Base-by-base conservation (phyloP, 345 rosid genomes). In the Eucalyptus melliodora region DNA sequence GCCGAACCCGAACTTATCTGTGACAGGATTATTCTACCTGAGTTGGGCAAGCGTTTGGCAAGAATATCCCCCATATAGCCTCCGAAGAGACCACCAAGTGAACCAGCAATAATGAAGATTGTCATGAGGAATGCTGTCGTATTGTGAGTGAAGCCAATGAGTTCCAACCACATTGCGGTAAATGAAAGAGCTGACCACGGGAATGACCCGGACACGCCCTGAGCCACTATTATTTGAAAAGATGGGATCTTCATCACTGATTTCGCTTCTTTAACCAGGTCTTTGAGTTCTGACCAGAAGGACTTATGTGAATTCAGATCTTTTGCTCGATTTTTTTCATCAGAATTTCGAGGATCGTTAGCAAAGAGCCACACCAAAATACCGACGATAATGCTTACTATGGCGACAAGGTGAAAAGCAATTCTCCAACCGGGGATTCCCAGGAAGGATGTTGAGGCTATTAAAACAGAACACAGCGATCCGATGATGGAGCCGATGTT, bases 151-250 rank as follows among this genome's bases (percentile, higher is more conserved):
- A 97, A 96, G 49, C 98, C 99, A 5, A 94, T 91, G 34, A 97
- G 97, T 91, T 97, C 99, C 88, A 97, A 92, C 99, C 99, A 97
- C 99, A 97, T 95, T 2, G 98, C 93, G 16, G 98, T 92, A 91
- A 96, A 96, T 81, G 99, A 93, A 92, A 97, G 69, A 86, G 99
- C 99, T 69, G 97, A 97, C 97, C 99, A 94, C 11, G 99, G 98
- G 91, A 97, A 95, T 27, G 98, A 94, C 30, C 98, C 99, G 0
- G 97, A 93, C 50, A 96, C 94, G 50, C 99, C 97, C 92, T 95
- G 99, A 88, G 99, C 97, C 86, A 96, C 99, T 89, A 96, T 92
- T 55, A 97, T 96, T 93, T 94, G 98, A 90, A 97, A 97, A 51
- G 99, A 94, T 34, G 92, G 95, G 89, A 96, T 91, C 88, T 91